These are phyloP conservation scores for Rhodocollybia butyracea DNA, from an alignment of 768 basidiomycete genomes.

Conservation along the genomic window DNA sequence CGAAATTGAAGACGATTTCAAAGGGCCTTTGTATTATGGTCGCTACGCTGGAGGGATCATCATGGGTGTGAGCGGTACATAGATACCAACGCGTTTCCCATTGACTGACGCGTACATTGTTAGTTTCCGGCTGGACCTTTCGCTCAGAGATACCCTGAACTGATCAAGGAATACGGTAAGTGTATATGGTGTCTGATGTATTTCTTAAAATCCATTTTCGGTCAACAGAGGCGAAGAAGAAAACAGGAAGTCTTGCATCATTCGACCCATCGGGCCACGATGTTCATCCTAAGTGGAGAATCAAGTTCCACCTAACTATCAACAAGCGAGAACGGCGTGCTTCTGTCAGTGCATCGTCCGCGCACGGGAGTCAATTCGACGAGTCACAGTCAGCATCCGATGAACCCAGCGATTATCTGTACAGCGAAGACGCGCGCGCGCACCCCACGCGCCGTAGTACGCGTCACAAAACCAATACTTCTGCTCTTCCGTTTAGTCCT, in stretches of 20 bases:
- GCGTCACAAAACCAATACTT: slow-evolving; percentile 16
- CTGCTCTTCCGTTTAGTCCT: slow-evolving; percentile 63
- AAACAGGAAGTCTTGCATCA: slow-evolving; percentile 34
- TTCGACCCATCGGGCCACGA: slow-evolving; percentile 63
- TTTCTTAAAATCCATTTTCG: slow-evolving; percentile 8
- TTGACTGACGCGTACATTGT: slow-evolving; percentile 23
- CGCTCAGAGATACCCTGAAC: slow-evolving; percentile 30
- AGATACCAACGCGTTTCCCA: slow-evolving; percentile 10
- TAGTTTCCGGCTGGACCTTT: slow-evolving; percentile 46
- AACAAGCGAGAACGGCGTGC: slow-evolving; percentile 19
- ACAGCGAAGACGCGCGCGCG: slow-evolving; percentile 12
- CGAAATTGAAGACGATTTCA: slow-evolving; percentile 37
- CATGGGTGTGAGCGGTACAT: slow-evolving; percentile 44
- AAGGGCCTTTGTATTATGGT: slow-evolving; percentile 56
- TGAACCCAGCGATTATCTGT: slow-evolving; percentile 19
- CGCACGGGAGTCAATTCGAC: slow-evolving; percentile 21
- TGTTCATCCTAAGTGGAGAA: slow-evolving; percentile 59
- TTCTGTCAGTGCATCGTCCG: slow-evolving; percentile 21
- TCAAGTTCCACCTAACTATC: slow-evolving; percentile 35
- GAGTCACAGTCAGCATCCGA: slow-evolving; percentile 28
- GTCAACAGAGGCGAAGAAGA: slow-evolving; percentile 19
- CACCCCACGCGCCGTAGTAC: slow-evolving; percentile 15
- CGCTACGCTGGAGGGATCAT: slow-evolving; percentile 54
- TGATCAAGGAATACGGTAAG: slow-evolving; percentile 60
- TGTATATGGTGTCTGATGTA: slow-evolving; percentile 8